Conservation (phyloP, 805 yeast species). For the Jamesozyma lodderae region DNA sequence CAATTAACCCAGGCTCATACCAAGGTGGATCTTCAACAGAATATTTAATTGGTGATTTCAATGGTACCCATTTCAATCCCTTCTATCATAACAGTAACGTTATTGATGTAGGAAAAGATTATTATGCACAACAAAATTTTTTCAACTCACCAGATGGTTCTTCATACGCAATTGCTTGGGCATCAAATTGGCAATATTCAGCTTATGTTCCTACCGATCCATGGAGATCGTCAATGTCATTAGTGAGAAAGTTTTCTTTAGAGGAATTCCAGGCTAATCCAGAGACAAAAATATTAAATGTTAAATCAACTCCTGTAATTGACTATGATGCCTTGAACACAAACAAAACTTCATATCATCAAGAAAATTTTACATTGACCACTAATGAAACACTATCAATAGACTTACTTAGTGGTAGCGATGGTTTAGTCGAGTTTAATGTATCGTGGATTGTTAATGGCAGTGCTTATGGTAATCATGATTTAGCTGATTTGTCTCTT, state of each 20-base stretch:
- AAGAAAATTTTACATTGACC: neutral
- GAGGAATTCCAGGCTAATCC: conserved; percentile 2
- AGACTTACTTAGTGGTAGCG: neutral
- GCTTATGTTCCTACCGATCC: conserved; percentile 2
- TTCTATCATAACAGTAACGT: neutral
- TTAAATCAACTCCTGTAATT: conserved; percentile 1
- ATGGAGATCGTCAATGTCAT: conserved; percentile 3
- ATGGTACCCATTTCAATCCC: conserved; percentile 1
- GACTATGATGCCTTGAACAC: neutral
- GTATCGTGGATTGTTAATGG: neutral
- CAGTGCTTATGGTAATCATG: neutral
- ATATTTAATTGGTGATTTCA: conserved; percentile 1
- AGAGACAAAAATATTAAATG: neutral
- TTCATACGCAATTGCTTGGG: conserved; percentile 1
- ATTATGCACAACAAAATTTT: conserved; percentile 2
- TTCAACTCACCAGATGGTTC: conserved; percentile 1
- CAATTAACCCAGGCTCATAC: conserved; percentile 1
- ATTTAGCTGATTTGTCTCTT: neutral
- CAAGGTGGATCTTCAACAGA: conserved; percentile 2
- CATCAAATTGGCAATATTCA: conserved; percentile 1
- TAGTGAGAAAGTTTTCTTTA: conserved; percentile 1
- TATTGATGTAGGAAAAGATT: conserved; percentile 2
- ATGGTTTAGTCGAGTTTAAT: conserved; percentile 1
- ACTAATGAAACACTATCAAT: neutral
- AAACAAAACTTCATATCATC: neutral